A percentile compares a stretch with the other conserved stretches of the same genome.
Conservation (phyloP, 805 yeast genomes). For the Wickerhamiella kurtzmanii region DNA sequence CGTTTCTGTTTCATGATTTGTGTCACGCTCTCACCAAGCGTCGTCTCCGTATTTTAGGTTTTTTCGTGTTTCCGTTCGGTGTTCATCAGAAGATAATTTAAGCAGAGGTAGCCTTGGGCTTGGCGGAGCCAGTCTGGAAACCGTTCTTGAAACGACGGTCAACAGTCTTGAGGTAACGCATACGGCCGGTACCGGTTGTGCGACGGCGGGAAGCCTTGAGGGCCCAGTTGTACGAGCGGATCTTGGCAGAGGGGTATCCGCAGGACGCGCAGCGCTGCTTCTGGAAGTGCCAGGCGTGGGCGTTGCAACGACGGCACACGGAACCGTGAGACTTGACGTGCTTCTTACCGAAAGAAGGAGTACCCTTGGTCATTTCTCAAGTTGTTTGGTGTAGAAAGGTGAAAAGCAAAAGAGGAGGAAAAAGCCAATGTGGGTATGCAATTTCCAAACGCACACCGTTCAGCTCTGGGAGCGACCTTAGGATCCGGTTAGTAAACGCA, state of each 20-base stretch:
- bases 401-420: not conserved
- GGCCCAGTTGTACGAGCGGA: constrained; percentile 94
- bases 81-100: constrained; percentile 6
- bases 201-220: constrained; percentile 98
- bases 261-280: constrained; percentile 98
- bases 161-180: constrained; percentile 93
- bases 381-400: not conserved
- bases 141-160: constrained; percentile 98
- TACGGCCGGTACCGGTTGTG: constrained; percentile 99
- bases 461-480: not conserved
- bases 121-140: constrained; percentile 71
- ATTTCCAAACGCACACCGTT: not conserved
- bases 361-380: constrained; percentile 56
- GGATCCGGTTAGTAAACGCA: not conserved
- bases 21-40: not conserved
- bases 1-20: not conserved
- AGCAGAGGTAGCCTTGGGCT: constrained; percentile 48
- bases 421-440: not conserved
- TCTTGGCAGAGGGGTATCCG: constrained; percentile 99
- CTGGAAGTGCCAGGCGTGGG: constrained; percentile 97
- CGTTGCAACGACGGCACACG: constrained; percentile 92
- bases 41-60: not conserved
- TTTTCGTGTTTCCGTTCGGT: not conserved
- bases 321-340: constrained; percentile 97
- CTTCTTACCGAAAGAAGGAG: constrained; percentile 99